A percentile compares a stretch with the other conserved stretches of the same genome.
Conservation (phyloP, 2,329 filamentous ascomycete genomes). For the Paraphaeosphaeria minitans region DNA sequence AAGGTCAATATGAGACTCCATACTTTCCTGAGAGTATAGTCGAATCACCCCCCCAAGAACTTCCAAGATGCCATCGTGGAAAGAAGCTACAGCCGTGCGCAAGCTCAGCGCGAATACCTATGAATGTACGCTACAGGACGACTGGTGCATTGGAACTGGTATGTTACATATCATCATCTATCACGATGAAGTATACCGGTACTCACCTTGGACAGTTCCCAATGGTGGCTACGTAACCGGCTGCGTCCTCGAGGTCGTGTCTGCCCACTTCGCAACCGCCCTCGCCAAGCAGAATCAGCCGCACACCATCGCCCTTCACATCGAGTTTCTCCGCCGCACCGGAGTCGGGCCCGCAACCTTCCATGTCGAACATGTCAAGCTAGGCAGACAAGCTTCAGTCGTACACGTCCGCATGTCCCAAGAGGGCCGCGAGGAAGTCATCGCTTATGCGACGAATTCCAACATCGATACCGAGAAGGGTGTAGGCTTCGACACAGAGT, state of each 20-base stretch:
- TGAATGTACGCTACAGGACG: constrained; percentile 58
- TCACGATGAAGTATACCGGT: not conserved
- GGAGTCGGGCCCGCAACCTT: constrained; percentile 62
- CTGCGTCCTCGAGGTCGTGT: constrained; percentile 64
- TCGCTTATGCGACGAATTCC: constrained; percentile 68
- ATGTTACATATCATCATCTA: constrained; percentile 22
- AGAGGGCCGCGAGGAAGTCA: constrained; percentile 63
- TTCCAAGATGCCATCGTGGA: constrained; percentile 47
- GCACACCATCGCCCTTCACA: constrained; percentile 67
- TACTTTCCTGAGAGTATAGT: not conserved
- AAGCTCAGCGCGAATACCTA: constrained; percentile 63
- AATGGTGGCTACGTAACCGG: constrained; percentile 73
- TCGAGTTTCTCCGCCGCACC: constrained; percentile 69
- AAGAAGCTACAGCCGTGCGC: constrained; percentile 56
- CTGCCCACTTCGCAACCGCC: constrained; percentile 63
- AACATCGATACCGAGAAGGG: constrained; percentile 66
- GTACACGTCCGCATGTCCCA: constrained; percentile 67
- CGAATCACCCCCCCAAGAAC: not conserved
- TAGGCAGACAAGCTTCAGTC: constrained; percentile 66
- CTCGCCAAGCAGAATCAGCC: constrained; percentile 64
- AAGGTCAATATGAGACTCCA: constrained; percentile 8
- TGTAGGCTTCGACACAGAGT: constrained; percentile 60
- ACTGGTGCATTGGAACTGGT: constrained; percentile 71
- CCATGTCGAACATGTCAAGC: constrained; percentile 66
- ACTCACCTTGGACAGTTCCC: constrained; percentile 58